Base-by-base conservation (phyloP, 2,329 filamentous ascomycete genomes). In the Colletotrichum chlorophyti region DNA sequence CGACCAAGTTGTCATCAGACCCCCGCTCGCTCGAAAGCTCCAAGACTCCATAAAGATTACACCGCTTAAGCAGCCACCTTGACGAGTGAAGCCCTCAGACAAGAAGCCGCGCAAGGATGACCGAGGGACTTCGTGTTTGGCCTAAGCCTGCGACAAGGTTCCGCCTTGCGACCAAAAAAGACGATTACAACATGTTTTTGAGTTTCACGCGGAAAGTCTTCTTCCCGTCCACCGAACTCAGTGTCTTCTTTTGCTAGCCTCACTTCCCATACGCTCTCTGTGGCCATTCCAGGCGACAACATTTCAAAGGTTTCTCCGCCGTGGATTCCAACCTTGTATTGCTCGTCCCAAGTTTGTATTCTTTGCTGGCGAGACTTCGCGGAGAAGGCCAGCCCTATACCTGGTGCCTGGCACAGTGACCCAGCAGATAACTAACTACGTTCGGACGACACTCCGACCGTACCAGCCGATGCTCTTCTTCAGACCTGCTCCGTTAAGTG, bases 141-240 rank as follows among this genome's bases (percentile, higher is more conserved):
- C 15, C 8, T 9, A 37, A 10, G n/a, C 12, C 23, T 15, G n/a
- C 43, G 51, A 45, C n/a, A 48, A 23, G 11, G n/a, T 27, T 31
- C 55, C 41, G 24, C 37, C 43, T 31, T 8, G 29, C 35, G 37
- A 59, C 24, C 14, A 17, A 15, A 24, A 41, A 27, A 21, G n/a
- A n/a, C n/a, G n/a, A n/a, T n/a, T n/a, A n/a, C 24, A 14, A 32
- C 23, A 26, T 37, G 45, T 57, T 57, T 43, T 31, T 15, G 10
- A 12, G 32, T 42, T 58, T 62, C 47, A 61, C 53, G 37, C 35
- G 27, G 21, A 51, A 40, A 38, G 29, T 17, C 37, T 19, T 45
- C 17, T 26, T 31, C 21, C 27, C 45, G 5, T 37, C 19, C n/a
- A n/a, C n/a, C n/a, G n/a, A n/a, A n/a, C n/a, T n/a, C n/a, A n/a